Base-by-base conservation (phyloP, 2,329 filamentous ascomycete species). In the Calonectria hongkongensis region DNA sequence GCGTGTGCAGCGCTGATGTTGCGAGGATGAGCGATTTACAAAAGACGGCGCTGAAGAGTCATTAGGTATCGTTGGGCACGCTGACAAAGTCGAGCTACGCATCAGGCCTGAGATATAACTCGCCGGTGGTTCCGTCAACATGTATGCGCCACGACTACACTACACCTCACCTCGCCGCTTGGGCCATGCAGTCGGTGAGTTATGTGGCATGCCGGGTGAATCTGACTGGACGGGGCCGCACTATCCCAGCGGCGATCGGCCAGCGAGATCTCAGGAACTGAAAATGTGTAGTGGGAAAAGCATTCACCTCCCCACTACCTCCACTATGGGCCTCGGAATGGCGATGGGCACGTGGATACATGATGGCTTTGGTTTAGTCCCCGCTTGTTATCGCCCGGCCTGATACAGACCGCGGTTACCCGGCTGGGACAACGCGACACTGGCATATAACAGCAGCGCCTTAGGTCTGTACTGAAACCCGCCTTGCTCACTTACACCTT, bases 21-120 rank as follows among this genome's bases (percentile, higher is more conserved):
- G 39, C 65, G 66, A 27, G 21, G 21, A 28, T 77, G 75, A 78
- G 76, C 75, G 76, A 76, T 78, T 78, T 47, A n/a, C 58, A 63
- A 25, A 7, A n/a, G 25, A 21, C 30, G 50, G 33, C 15, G 39
- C 21, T 41, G 54, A 41, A 43, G 54, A 41, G 21, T 41, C 33
- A 60, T 41, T 21, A 28, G 54, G 33, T n/a, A 54, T 56, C 28
- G n/a, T 36, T 56, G 9, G 30, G 51, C 30, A 36, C 8, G 21
- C 56, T 30, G 36, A 30, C 25, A 47, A 60, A 41, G 13, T 27
- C 28, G 54, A 60, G 39, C 36, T 41, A 60, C 33, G 36, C 12
- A 27, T 12, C 21, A 21, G 2, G 21, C 8, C 33, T 18, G 10
- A 16, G 33, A 27, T 41, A 18, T 9, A 60, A 60, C 33, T 60